Evolutionary conservation across 139 green algal genomes (phyloP).

Genomic region (Gonium pectorale): DNA sequence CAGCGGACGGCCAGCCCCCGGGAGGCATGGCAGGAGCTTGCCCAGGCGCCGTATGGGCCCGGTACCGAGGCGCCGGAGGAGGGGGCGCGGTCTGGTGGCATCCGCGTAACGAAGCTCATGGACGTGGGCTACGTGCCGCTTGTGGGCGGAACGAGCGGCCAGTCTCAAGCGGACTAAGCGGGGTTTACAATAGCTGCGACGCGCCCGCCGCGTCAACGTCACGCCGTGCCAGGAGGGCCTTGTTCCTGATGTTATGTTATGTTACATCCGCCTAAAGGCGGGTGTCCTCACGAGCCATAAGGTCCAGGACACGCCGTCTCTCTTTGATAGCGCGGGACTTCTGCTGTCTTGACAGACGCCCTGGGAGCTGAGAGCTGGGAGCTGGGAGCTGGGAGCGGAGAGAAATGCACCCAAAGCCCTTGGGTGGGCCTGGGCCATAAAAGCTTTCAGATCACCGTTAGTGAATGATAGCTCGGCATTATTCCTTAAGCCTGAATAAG

Average conservation of each 20-base stretch:
- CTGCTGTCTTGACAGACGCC: too few relatives aligned
- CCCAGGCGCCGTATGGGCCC: not conserved
- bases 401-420: too few relatives aligned
- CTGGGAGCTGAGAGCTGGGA: too few relatives aligned
- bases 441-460: too few relatives aligned
- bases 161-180: not conserved
- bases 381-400: too few relatives aligned
- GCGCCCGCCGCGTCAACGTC: not conserved
- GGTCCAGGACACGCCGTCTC: too few relatives aligned
- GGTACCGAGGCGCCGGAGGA: not conserved
- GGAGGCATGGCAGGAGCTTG: not conserved
- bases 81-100: not conserved
- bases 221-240: not conserved
- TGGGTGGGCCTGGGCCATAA: too few relatives aligned
- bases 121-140: constrained; percentile 78
- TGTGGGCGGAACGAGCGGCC: constrained; percentile 17
- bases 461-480: too few relatives aligned
- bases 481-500: too few relatives aligned
- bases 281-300: too few relatives aligned
- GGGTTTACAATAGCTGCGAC: not conserved
- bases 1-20: not conserved
- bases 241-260: not conserved
- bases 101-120: constrained; percentile 63
- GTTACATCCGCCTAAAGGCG: too few relatives aligned
- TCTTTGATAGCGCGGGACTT: not conserved